Evolutionary conservation across 495 filamentous ascomycete species (phyloP), one percentile per base, ranked within the genome.

Genomic region (Hypoxylon perforatum): DNA sequence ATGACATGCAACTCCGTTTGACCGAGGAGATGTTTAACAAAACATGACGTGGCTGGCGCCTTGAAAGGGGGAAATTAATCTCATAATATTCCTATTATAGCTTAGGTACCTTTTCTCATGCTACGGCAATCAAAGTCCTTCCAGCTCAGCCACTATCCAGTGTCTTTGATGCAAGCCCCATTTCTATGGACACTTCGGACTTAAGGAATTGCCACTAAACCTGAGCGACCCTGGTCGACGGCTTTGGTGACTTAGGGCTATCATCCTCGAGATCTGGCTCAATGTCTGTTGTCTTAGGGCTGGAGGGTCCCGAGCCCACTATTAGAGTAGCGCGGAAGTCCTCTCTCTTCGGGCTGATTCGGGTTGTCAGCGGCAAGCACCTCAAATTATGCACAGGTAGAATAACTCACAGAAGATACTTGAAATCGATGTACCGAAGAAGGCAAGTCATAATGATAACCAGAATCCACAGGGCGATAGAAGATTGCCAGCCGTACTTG

Each of bases 401-500:
- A 33, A 39, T 14, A 19, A 53, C 61, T n/a, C 65, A 75, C 73
- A 58, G 61, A 17, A 73, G 52, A 35, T 69, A 73, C 28, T 67
- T 66, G 5, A 71, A 28, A 38, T 75, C 73, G 9, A 73, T 58
- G 21, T 65, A 68, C 35, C 70, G 67, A 14, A 75, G 57, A 11
- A 50, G 15, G 22, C 70, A 71, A 2, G 73, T 69, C 70, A 75
- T 73, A 38, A 62, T 58, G 15, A 73, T 71, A 10, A 77, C 75
- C 14, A 79, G 22, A 14, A 74, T 28, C 76, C 77, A 78, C 14
- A 79, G 61, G 3, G 70, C 71, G n/a, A 78, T 70, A 0, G 77
- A 74, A 8, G 75, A 63, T 61, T 79, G 77, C 77, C 77, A 79
- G 14, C 76, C 77, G 35, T 75, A 73, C 36, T 73, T 58, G 23